Conservation (phyloP, 129 eudicot genomes). For the Tagetes patula region DNA sequence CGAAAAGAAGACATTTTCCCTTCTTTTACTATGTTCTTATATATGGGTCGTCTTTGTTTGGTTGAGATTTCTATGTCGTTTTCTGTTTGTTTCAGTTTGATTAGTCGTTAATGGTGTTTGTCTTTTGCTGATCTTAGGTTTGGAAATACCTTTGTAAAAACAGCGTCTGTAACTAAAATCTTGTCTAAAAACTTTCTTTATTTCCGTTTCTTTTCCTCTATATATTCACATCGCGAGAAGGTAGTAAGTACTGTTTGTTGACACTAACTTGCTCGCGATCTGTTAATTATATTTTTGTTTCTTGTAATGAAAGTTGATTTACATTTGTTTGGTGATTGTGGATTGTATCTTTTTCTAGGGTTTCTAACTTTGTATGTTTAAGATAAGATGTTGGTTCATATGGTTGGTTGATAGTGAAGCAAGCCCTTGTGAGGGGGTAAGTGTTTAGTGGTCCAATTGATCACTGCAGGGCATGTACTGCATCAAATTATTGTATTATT, state of each 20-base stretch:
- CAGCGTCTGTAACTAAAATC: constrained; percentile 85
- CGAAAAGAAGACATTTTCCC: constrained; percentile 38
- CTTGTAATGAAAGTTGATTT: constrained; percentile 16
- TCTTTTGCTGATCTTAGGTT: constrained; percentile 65
- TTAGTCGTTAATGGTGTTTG: constrained; percentile 48
- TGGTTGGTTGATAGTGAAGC: constrained; percentile 31
- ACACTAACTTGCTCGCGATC: background rate
- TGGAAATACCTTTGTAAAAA: constrained; percentile 59
- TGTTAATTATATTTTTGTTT: constrained; percentile 20
- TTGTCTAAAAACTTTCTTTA: constrained; percentile 51
- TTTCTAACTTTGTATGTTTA: background rate
- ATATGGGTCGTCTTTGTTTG: constrained; percentile 63
- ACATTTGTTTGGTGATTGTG: background rate
- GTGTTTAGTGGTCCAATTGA: constrained; percentile 40
- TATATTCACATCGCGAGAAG: background rate
- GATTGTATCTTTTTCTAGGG: background rate
- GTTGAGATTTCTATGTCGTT: constrained; percentile 45
- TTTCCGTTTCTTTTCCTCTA: constrained; percentile 29
- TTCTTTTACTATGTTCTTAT: constrained; percentile 42
- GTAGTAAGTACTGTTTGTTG: background rate
- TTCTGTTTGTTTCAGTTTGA: constrained; percentile 30
- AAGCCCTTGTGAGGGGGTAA: constrained; percentile 25
- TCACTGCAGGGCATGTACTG: constrained; percentile 27
- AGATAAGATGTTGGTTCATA: background rate
- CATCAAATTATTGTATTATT: constrained; percentile 18